phyloP scores from a whole-genome alignment of 768 basidiomycete genomes.

The Mycena albidolilacea region DNA sequence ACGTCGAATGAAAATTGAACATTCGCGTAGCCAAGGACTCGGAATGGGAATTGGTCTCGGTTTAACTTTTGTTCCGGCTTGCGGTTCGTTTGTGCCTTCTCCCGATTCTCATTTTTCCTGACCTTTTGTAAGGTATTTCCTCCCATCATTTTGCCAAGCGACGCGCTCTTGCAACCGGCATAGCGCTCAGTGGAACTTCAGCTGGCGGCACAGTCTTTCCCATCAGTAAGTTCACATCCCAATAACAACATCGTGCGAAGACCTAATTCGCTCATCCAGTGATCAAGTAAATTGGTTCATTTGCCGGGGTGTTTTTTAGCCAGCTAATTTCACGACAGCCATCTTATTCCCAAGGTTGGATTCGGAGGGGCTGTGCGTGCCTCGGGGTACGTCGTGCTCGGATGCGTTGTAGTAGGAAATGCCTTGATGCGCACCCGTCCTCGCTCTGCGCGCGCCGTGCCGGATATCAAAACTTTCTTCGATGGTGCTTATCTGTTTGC shows the following conservation, averaged over 20 bases:
- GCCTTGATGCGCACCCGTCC: constrained; percentile 44
- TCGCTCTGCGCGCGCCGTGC: constrained; percentile 28
- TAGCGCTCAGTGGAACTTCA: constrained; percentile 55
- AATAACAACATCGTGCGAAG: not conserved
- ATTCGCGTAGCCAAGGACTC: constrained; percentile 41
- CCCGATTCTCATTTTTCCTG: too few relatives aligned
- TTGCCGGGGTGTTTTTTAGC: too few relatives aligned
- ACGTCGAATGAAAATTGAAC: not conserved
- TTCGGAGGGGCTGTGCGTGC: constrained; percentile 50
- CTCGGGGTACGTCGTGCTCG: constrained; percentile 48
- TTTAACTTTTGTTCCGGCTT: constrained; percentile 55
- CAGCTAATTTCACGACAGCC: not conserved
- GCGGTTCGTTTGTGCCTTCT: constrained; percentile 36
- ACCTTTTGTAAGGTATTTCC: constrained; percentile 15
- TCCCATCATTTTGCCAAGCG: constrained; percentile 58
- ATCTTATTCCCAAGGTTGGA: constrained; percentile 43
- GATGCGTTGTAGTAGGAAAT: constrained; percentile 46
- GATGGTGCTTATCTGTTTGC: constrained; percentile 49
- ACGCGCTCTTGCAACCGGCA: constrained; percentile 59
- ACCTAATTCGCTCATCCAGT: not conserved
- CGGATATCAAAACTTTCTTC: constrained; percentile 50
- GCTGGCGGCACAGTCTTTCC: constrained; percentile 23
- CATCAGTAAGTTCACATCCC: constrained; percentile 15
- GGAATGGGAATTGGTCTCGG: constrained; percentile 57
- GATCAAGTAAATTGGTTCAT: constrained; percentile 3